Percentiles rank a stretch among this genome's conserved stretches.
phyloP scores from a whole-genome alignment of 495 filamentous ascomycete genomes.

The Acidomyces sp. region DNA sequence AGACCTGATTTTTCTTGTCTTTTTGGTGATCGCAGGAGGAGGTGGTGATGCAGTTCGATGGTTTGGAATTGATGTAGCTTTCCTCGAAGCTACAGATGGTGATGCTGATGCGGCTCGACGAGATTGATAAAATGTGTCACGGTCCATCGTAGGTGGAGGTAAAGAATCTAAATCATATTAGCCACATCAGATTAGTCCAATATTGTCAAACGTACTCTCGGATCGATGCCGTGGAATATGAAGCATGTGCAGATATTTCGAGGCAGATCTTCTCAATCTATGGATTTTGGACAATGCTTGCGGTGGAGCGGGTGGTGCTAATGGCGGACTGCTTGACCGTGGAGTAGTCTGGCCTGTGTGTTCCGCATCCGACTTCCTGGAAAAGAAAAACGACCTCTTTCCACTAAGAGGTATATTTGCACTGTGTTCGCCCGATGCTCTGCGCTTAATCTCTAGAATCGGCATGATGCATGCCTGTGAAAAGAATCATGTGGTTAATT shows the following conservation, averaged over 20 bases:
- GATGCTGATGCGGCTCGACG: not conserved
- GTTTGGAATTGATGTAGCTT: conserved; percentile 5
- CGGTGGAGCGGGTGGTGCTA: not conserved
- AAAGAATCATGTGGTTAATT: too few relatives aligned
- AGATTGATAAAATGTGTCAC: not conserved
- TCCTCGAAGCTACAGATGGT: not conserved
- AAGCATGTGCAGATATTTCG: conserved; percentile 4
- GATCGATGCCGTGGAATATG: too few relatives aligned
- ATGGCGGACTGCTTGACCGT: not conserved
- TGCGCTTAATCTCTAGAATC: conserved; percentile 7
- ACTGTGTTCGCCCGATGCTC: conserved; percentile 4
- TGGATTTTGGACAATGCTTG: not conserved
- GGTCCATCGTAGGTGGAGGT: too few relatives aligned
- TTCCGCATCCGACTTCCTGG: not conserved
- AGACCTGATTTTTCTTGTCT: not conserved
- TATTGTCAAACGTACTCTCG: too few relatives aligned
- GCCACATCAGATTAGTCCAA: too few relatives aligned
- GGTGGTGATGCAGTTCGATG: conserved; percentile 8
- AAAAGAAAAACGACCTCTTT: conserved; percentile 10
- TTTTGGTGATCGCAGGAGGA: conserved; percentile 5
- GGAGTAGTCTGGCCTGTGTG: not conserved
- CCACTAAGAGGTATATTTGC: not conserved
- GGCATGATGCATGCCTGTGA: conserved; percentile 12
- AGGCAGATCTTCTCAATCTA: conserved; percentile 6
- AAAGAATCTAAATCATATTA: too few relatives aligned